Percentiles rank a stretch among this genome's conserved stretches.
phyloP scores from a whole-genome alignment of 78 protist species.

The Chrysochromulina parva region DNA sequence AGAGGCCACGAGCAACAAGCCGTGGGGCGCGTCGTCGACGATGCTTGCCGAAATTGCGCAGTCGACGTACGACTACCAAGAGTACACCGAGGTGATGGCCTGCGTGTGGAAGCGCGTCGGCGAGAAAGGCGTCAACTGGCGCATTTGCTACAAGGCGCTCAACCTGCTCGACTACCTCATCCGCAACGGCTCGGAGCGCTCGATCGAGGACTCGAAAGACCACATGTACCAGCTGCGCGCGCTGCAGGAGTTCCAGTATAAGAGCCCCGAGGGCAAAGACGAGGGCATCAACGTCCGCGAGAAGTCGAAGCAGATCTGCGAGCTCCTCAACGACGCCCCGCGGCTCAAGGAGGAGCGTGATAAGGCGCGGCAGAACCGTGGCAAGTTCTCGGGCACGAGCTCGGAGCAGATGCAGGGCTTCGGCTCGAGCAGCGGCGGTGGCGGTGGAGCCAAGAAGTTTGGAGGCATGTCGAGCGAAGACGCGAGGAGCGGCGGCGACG shows the following conservation, averaged over 20 bases:
- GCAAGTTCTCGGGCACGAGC: background rate
- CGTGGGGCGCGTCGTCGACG: conserved; percentile 55
- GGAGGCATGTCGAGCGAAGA: conserved; percentile 13
- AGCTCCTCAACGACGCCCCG: background rate
- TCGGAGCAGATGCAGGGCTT: background rate
- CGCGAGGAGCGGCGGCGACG: background rate
- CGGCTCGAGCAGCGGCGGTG: background rate
- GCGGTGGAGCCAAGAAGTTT: background rate
- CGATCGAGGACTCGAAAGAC: conserved; percentile 9
- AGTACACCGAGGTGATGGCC: conserved; percentile 1
- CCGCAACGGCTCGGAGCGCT: conserved; percentile 12
- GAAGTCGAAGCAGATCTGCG: background rate
- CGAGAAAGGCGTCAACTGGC: background rate
- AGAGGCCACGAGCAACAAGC: conserved; percentile 46
- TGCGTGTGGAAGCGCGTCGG: background rate
- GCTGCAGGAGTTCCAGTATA: background rate
- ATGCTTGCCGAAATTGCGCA: background rate
- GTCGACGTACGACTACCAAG: background rate
- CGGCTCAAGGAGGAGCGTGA: conserved; percentile 26
- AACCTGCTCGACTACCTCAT: conserved; percentile 18
- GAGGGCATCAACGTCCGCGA: conserved; percentile 29
- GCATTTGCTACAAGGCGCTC: background rate
- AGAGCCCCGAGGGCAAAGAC: background rate
- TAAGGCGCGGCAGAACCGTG: background rate
- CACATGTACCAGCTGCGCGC: conserved; percentile 26